phyloP scores from a whole-genome alignment of 148 eudicot genomes.

The Persicaria maculosa region DNA sequence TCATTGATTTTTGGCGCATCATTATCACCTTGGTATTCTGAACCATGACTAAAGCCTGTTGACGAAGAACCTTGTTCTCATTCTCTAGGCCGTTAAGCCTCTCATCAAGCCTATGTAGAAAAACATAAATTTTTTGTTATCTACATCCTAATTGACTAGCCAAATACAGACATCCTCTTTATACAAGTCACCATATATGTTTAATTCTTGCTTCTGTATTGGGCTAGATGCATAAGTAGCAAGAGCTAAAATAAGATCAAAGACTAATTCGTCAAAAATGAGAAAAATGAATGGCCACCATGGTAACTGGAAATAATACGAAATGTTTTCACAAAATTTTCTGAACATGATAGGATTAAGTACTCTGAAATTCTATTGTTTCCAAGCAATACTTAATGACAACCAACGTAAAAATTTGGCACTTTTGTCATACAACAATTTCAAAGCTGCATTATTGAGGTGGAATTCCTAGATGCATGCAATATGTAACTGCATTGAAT shows the following conservation, averaged over 20 bases:
- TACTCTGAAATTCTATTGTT: neutral
- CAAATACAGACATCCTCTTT: neutral
- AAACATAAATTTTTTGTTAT: neutral
- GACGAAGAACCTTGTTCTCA: slow-evolving; percentile 83
- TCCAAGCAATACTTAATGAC: too few species aligned
- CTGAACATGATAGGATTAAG: neutral
- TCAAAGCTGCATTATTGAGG: neutral
- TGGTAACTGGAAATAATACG: neutral
- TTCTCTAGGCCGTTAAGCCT: slow-evolving; percentile 61
- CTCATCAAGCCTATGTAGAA: slow-evolving; percentile 62
- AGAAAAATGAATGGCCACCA: neutral
- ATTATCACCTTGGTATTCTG: slow-evolving; percentile 58
- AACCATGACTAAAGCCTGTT: slow-evolving; percentile 69
- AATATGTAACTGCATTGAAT: neutral
- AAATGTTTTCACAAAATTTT: neutral
- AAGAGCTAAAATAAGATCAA: neutral
- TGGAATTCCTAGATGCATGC: neutral
- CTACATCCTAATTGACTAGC: neutral
- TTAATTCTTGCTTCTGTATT: neutral
- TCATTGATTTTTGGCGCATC: slow-evolving; percentile 51
- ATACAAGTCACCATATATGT: neutral
- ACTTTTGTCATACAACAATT: neutral
- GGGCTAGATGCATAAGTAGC: neutral
- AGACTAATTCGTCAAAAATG: neutral
- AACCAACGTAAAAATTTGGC: neutral